Evolutionary conservation across 164 flowering plant species (phyloP).

Genomic region (Aristolochia contorta): DNA sequence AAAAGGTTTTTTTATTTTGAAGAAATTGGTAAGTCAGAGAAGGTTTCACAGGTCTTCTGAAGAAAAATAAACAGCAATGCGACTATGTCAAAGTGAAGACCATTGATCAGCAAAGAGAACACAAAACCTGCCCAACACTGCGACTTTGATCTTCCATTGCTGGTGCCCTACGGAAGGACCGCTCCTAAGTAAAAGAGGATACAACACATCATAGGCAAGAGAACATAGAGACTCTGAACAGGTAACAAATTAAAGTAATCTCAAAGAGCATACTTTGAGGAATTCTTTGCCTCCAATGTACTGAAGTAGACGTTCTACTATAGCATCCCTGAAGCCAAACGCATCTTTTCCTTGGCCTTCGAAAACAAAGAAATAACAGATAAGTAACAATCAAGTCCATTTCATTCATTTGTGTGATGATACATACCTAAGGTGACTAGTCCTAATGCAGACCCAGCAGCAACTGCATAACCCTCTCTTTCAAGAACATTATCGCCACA

Average conservation of each 20-base stretch:
- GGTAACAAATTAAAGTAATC: background rate
- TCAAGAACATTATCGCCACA: slow-evolving; percentile 98
- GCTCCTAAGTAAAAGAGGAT: slow-evolving; percentile 34
- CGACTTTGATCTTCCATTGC: slow-evolving; percentile 46
- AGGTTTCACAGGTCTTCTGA: too few relatives aligned
- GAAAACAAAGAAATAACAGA: slow-evolving; percentile 12
- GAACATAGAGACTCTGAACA: background rate
- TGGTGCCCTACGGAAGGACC: slow-evolving; percentile 19
- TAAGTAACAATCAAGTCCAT: slow-evolving; percentile 7
- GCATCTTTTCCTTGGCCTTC: slow-evolving; percentile 85
- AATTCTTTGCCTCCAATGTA: slow-evolving; percentile 69
- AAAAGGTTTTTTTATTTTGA: too few relatives aligned
- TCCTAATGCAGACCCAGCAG: slow-evolving; percentile 90
- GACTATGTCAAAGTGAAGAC: background rate
- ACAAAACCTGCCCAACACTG: slow-evolving; percentile 43
- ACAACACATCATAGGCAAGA: background rate
- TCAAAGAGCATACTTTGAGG: slow-evolving; percentile 32
- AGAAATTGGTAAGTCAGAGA: too few relatives aligned
- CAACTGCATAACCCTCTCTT: slow-evolving; percentile 96
- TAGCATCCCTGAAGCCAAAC: slow-evolving; percentile 52
- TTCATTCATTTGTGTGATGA: background rate
- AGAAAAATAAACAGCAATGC: background rate
- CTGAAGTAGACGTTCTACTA: slow-evolving; percentile 68
- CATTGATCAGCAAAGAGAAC: background rate
- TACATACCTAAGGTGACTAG: slow-evolving; percentile 80